Evolutionary conservation across 2,329 filamentous ascomycete species (phyloP).

Genomic region (Penicillium sp.): DNA sequence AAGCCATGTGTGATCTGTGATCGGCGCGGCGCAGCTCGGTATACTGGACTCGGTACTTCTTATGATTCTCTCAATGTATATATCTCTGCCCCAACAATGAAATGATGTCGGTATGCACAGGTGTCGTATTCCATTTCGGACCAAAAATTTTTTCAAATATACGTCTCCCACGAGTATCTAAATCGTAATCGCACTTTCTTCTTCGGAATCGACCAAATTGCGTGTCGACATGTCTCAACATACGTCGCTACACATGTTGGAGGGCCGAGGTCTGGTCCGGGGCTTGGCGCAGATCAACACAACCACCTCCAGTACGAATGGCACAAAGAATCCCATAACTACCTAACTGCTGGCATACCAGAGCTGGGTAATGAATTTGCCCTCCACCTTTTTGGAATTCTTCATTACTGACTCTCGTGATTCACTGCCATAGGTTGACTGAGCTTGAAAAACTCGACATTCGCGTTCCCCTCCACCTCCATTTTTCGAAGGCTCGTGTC

Average conservation of each 20-base stretch:
- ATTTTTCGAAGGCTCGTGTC: background rate
- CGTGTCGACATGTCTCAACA: background rate
- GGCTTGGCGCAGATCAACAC: slow-evolving; percentile 20
- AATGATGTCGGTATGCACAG: slow-evolving; percentile 2
- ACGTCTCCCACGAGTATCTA: background rate
- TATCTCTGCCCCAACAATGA: slow-evolving; percentile 7
- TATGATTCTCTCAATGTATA: slow-evolving; percentile 15
- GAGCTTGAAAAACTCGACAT: background rate
- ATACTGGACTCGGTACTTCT: slow-evolving; percentile 13
- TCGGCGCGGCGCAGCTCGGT: slow-evolving; percentile 16
- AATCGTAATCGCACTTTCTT: background rate
- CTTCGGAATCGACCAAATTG: background rate
- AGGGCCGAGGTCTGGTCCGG: slow-evolving; percentile 24
- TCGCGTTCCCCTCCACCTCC: background rate
- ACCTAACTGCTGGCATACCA: no score
- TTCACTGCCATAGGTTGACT: background rate
- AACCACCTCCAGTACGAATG: no score
- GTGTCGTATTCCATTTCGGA: background rate
- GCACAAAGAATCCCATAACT: no score
- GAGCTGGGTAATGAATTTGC: no score
- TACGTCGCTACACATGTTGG: background rate
- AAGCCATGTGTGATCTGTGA: slow-evolving; percentile 4
- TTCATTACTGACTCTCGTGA: no score
- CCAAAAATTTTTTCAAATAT: background rate
- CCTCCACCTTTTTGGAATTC: no score